Percentiles rank a stretch among this genome's conserved stretches.
Conservation (phyloP, 306 rosid genomes). For the Senna siamea region DNA sequence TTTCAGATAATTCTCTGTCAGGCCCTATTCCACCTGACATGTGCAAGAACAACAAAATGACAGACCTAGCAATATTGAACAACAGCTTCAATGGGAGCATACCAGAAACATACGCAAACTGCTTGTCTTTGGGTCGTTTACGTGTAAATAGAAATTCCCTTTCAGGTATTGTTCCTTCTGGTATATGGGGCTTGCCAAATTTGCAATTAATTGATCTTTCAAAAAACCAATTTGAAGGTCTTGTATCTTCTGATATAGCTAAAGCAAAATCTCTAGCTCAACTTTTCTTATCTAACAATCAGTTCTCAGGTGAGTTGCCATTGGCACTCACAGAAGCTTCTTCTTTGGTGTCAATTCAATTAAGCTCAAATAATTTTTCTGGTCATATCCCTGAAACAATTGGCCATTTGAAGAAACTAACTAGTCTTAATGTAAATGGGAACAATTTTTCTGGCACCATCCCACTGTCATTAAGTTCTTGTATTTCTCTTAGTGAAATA, state of each 20-base stretch:
- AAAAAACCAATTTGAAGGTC: constrained; percentile 77
- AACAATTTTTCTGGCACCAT: constrained; percentile 69
- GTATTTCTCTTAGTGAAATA: constrained; percentile 59
- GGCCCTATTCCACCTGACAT: constrained; percentile 79
- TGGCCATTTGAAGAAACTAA: constrained; percentile 66
- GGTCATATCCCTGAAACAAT: constrained; percentile 67
- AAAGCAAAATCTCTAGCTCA: constrained; percentile 72
- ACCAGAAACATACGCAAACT: constrained; percentile 67
- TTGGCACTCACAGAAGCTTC: constrained; percentile 59
- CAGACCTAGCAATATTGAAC: constrained; percentile 51
- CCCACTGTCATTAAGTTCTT: constrained; percentile 76
- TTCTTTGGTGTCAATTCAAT: constrained; percentile 54
- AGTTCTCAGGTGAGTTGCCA: constrained; percentile 77
- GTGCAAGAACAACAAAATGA: constrained; percentile 67
- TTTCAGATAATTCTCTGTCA: constrained; percentile 69
- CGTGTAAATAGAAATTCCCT: constrained; percentile 66
- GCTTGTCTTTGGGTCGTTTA: constrained; percentile 61
- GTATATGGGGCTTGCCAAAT: constrained; percentile 78
- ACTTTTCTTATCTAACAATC: constrained; percentile 53
- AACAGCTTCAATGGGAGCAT: constrained; percentile 75
- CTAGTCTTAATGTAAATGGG: constrained; percentile 50
- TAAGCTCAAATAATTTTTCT: constrained; percentile 60
- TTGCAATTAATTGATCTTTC: constrained; percentile 55
- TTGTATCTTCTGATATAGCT: constrained; percentile 61
- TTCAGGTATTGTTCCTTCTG: constrained; percentile 77